Evolutionary conservation across 2,329 filamentous ascomycete genomes (phyloP), one percentile per base, ranked within the genome.

Genomic region (Xenoacremonium recifei): DNA sequence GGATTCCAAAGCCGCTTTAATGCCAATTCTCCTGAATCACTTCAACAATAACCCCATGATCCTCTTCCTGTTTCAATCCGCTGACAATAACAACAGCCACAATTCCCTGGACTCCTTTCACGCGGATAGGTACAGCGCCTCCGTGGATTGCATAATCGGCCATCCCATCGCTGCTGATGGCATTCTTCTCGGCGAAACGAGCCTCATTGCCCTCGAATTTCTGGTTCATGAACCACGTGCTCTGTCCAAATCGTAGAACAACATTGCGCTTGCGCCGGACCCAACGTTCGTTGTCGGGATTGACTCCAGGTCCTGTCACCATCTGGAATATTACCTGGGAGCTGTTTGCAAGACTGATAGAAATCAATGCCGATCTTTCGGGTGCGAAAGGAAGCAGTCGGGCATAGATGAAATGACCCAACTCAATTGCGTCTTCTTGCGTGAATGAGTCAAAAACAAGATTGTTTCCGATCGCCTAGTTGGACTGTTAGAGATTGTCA

Each of bases 1-100:
- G n/a, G n/a, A n/a, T n/a, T n/a, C n/a, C n/a, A n/a, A n/a, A n/a
- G n/a, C n/a, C n/a, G n/a, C 16, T 25, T 37, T 45, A 58, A 33
- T 45, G 56, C 71, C 72, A 75, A 42, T 72, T 65, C 20, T 79
- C 76, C 53, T 72, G 72, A 31, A 90, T 71, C 1, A 80, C 80
- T 60, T 90, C 84, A 1, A 87, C 76, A 57, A 92, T 81, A 27
- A 90, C 78, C 7, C 80, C 80, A 64, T 93, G 88, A 63, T 91
- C 87, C 67, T 90, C 78, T 54, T 87, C 74, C 64, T 90, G 84
- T 69, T 82, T 85, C 62, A 92, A 63, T 4, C 87, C 88, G 57
- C 82, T 86, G 1, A 92, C 84, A 15, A 90, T 80, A 18, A 90
- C 80, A 1, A 89, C 82, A 1, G 79, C 87, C 7, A 90, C 82